Evolutionary conservation across 305 asterid species (phyloP).

Genomic region (Fraxinus latifolia): DNA sequence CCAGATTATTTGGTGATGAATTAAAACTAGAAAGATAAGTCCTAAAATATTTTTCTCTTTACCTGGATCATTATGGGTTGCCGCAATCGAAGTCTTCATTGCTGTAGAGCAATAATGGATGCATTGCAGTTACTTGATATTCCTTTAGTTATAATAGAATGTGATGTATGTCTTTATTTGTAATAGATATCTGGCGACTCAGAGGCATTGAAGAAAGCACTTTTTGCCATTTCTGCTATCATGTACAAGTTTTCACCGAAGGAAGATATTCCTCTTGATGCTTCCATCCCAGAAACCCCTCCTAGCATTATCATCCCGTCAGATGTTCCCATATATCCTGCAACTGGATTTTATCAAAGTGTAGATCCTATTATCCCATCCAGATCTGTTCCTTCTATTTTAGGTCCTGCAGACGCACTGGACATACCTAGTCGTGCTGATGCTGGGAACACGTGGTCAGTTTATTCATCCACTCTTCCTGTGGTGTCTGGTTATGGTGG

Average conservation of each 20-base stretch:
- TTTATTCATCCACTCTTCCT: slow-evolving; percentile 78
- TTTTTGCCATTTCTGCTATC: slow-evolving; percentile 82
- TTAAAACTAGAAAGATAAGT: slow-evolving; percentile 8
- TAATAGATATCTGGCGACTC: slow-evolving; percentile 80
- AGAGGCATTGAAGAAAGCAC: slow-evolving; percentile 80
- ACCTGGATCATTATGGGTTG: not conserved
- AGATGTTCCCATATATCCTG: slow-evolving; percentile 74
- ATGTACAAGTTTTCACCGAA: slow-evolving; percentile 83
- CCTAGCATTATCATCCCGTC: slow-evolving; percentile 88
- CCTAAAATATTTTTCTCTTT: not conserved
- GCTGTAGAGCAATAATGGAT: not conserved
- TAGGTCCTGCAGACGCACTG: slow-evolving; percentile 58
- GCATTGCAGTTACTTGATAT: slow-evolving; percentile 14
- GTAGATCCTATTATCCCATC: slow-evolving; percentile 49
- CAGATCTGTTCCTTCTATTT: slow-evolving; percentile 61
- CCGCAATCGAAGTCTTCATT: not conserved
- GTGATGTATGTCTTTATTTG: slow-evolving; percentile 13
- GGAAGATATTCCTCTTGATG: slow-evolving; percentile 83
- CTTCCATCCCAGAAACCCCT: slow-evolving; percentile 66
- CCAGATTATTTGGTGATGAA: slow-evolving; percentile 2
- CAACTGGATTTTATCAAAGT: slow-evolving; percentile 65
- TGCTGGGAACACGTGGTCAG: slow-evolving; percentile 70
- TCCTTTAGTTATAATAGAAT: not conserved
- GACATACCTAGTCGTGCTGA: slow-evolving; percentile 68
- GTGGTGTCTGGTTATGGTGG: slow-evolving; percentile 73